Percentiles rank a stretch among this genome's conserved stretches.
Evolutionary conservation across 140 eudicot genomes (phyloP).

Genomic region (Bidens hawaiensis): DNA sequence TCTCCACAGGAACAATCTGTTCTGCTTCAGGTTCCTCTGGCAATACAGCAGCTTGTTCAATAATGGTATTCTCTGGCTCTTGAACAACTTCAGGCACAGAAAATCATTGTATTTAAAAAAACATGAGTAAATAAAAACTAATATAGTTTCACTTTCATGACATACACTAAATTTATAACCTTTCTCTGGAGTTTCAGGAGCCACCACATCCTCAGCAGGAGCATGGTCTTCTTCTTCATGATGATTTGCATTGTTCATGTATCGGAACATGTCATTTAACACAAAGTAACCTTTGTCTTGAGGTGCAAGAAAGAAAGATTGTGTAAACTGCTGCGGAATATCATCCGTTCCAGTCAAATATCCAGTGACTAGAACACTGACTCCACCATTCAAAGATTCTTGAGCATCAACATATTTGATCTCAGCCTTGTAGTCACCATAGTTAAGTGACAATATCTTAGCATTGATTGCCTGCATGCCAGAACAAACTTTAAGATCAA

Average conservation of each 20-base stretch:
- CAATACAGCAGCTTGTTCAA: conserved; percentile 41
- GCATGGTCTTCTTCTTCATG: conserved; percentile 23
- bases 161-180: conserved; percentile 31
- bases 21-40: conserved; percentile 49
- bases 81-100: conserved; percentile 32
- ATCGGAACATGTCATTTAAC: conserved; percentile 76
- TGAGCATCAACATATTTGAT: conserved; percentile 78
- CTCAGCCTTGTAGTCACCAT: conserved; percentile 58
- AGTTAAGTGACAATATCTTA: conserved; percentile 63
- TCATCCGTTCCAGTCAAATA: conserved; percentile 53
- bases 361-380: conserved; percentile 86
- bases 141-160: not conserved
- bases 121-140: not conserved
- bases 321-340: conserved; percentile 43
- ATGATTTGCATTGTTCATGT: conserved; percentile 34
- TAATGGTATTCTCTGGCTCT: conserved; percentile 38
- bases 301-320: conserved; percentile 89
- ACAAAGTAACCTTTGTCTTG: conserved; percentile 89
- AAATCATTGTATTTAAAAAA: not conserved
- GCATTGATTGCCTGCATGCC: conserved; percentile 64
- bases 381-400: conserved; percentile 69
- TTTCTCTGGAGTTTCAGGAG: conserved; percentile 38
- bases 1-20: conserved; percentile 43
- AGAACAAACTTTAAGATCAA: conserved; percentile 1
- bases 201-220: conserved; percentile 32